phyloP scores from a whole-genome alignment of 805 yeast species.

The Candida multigemmis region DNA sequence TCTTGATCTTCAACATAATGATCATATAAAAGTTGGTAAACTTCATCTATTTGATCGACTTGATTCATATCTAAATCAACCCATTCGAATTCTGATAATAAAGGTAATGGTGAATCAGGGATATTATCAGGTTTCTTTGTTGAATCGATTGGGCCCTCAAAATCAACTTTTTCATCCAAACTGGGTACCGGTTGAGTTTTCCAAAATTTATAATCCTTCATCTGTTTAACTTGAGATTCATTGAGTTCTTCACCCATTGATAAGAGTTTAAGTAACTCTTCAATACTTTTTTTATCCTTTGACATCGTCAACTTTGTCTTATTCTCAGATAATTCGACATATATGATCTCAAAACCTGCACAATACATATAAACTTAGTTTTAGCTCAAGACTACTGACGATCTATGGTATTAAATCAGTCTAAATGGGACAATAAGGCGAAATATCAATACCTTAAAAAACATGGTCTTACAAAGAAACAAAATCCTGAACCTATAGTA shows the following conservation, averaged over 20 bases:
- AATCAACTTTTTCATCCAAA: slow-evolving; percentile 55
- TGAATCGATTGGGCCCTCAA: slow-evolving; percentile 77
- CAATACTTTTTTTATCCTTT: slow-evolving; percentile 26
- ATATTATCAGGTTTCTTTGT: slow-evolving; percentile 64
- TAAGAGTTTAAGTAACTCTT: slow-evolving; percentile 49
- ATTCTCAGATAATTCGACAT: slow-evolving; percentile 4
- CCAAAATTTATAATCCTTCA: slow-evolving; percentile 95
- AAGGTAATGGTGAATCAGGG: slow-evolving; percentile 58
- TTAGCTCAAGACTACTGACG: neutral
- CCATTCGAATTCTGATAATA: slow-evolving; percentile 85
- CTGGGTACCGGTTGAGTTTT: slow-evolving; percentile 91
- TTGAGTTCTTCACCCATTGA: slow-evolving; percentile 46
- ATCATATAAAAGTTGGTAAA: slow-evolving; percentile 71
- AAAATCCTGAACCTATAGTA: slow-evolving; percentile 5
- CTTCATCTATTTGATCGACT: slow-evolving; percentile 56
- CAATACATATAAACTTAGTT: neutral
- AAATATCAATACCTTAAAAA: slow-evolving; percentile 28
- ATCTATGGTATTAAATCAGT: slow-evolving; percentile 32
- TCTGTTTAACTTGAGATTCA: slow-evolving; percentile 55
- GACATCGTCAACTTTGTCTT: slow-evolving; percentile 3
- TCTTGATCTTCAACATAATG: slow-evolving; percentile 94
- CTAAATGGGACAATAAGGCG: slow-evolving; percentile 37
- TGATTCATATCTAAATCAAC: slow-evolving; percentile 56
- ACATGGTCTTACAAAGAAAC: slow-evolving; percentile 21
- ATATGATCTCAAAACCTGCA: neutral